These are phyloP conservation scores for slime mould (Dictyostelium discoideum) DNA, from an alignment of 78 protist species.

Conservation along the genomic window DNA sequence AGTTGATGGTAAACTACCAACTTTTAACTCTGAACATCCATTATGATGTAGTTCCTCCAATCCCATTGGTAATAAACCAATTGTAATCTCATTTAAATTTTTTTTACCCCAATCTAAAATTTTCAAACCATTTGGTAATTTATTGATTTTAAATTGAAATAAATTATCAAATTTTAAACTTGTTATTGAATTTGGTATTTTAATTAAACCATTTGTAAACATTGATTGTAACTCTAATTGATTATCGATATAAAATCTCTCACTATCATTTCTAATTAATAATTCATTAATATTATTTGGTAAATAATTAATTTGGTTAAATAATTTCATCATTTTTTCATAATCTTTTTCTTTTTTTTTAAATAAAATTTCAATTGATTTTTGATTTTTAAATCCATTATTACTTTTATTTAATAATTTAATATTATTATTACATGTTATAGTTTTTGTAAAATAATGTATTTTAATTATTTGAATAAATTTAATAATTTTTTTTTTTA, in stretches of 20 bases:
- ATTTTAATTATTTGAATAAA: background rate
- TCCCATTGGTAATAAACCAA: background rate
- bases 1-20: background rate
- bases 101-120: background rate
- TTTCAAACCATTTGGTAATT: background rate
- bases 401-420: background rate
- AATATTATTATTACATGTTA: background rate
- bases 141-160: background rate
- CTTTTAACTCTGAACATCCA: background rate
- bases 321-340: background rate
- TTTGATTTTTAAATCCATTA: background rate
- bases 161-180: background rate
- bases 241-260: background rate
- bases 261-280: background rate
- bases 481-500: background rate
- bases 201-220: background rate
- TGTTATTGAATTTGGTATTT: background rate
- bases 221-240: background rate
- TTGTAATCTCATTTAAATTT: slow-evolving; percentile 2
- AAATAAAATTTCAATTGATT: background rate
- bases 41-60: background rate
- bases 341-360: background rate
- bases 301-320: background rate
- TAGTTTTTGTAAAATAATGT: background rate
- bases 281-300: background rate